These are phyloP conservation scores for Zopfochytrium polystomum DNA, from an alignment of 371 early-diverging fungal genomes.

Conservation along the genomic window DNA sequence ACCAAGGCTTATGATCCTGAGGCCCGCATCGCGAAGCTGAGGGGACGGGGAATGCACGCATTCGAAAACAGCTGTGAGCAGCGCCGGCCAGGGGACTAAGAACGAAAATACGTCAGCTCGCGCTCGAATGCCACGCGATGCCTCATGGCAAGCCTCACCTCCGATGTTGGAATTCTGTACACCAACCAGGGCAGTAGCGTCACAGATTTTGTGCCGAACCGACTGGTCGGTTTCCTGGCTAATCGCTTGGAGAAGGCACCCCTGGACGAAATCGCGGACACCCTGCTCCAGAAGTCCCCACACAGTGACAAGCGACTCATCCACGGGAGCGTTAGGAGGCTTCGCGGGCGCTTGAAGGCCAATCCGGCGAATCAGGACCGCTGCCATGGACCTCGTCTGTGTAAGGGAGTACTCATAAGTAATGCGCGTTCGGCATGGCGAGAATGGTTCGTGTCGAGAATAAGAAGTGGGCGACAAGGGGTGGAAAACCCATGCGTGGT, in stretches of 20 bases:
- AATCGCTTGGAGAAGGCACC: slow-evolving; percentile 71
- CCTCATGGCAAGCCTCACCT: slow-evolving; percentile 44
- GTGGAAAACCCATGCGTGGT: too few species aligned
- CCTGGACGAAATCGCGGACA: slow-evolving; percentile 65
- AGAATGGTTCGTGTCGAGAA: too few species aligned
- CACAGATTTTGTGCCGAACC: slow-evolving; percentile 85
- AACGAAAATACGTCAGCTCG: background rate
- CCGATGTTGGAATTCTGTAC: slow-evolving; percentile 63
- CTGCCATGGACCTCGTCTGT: slow-evolving; percentile 81
- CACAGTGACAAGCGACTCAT: slow-evolving; percentile 38
- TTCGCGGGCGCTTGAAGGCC: slow-evolving; percentile 61
- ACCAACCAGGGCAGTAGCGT: slow-evolving; percentile 85
- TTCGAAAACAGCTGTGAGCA: slow-evolving; percentile 74
- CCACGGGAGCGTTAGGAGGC: slow-evolving; percentile 41
- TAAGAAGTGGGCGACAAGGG: too few species aligned
- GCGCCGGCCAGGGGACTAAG: slow-evolving; percentile 65
- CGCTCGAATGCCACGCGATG: background rate
- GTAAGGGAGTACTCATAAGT: slow-evolving; percentile 10
- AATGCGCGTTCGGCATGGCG: too few species aligned
- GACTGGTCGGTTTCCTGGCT: slow-evolving; percentile 65
- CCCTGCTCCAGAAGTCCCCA: slow-evolving; percentile 69
- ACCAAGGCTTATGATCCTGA: slow-evolving; percentile 80
- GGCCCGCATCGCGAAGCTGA: slow-evolving; percentile 80
- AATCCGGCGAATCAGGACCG: slow-evolving; percentile 84
- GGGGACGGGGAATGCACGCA: slow-evolving; percentile 72